These are phyloP conservation scores for Zanthoxylum bungeanum DNA, from an alignment of 345 rosid species.

Conservation along the genomic window DNA sequence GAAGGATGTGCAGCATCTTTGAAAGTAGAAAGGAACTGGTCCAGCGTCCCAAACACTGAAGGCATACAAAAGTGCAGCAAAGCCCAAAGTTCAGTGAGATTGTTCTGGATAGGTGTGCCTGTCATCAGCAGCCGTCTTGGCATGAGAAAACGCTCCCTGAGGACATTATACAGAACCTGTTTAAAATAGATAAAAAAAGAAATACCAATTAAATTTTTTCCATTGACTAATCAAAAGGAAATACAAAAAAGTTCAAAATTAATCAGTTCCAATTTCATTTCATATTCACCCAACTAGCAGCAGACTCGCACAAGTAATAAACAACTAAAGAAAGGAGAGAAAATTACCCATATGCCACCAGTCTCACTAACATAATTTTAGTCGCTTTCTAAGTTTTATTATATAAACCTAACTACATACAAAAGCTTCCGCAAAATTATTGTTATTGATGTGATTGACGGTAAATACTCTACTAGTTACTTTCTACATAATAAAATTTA, in stretches of 20 bases:
- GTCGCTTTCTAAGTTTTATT: not conserved
- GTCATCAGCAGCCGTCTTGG: slow-evolving; percentile 88
- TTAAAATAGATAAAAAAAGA: not conserved
- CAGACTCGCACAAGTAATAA: not conserved
- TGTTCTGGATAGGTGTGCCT: slow-evolving; percentile 89
- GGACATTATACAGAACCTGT: slow-evolving; percentile 77
- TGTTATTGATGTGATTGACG: not conserved
- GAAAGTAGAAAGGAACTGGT: slow-evolving; percentile 67
- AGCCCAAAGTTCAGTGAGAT: slow-evolving; percentile 91
- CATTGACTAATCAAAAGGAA: not conserved
- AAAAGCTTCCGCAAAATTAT: not conserved
- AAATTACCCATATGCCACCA: not conserved
- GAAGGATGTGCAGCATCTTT: slow-evolving; percentile 56
- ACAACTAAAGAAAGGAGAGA: not conserved
- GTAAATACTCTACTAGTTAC: not conserved
- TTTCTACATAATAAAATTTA: not conserved
- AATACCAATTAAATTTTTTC: not conserved
- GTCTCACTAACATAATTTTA: not conserved
- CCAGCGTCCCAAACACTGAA: slow-evolving; percentile 68
- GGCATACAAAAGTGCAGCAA: slow-evolving; percentile 95
- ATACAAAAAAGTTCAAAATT: not conserved
- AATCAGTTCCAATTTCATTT: not conserved
- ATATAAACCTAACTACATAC: not conserved
- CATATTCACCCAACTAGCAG: not conserved
- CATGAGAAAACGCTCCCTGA: slow-evolving; percentile 58